A percentile compares a stretch with the other conserved stretches of the same genome.
Evolutionary conservation across 352 stramenopile genomes (phyloP).

Genomic region (Blastocystis sp.): DNA sequence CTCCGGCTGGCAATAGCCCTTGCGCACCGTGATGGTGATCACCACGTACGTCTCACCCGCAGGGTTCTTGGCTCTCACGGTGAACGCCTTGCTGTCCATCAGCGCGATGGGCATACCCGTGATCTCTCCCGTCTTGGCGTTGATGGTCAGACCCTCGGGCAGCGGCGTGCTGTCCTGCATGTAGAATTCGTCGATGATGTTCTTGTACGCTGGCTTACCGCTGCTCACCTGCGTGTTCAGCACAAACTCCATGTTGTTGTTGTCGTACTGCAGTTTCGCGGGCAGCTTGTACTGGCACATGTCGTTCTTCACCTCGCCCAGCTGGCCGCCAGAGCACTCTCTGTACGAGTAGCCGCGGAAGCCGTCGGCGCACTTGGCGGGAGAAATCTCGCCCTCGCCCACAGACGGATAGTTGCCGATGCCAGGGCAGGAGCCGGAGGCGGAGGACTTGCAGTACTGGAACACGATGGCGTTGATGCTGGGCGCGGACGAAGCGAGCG

Average conservation of each 20-base stretch:
- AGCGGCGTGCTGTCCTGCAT: constrained; percentile 1
- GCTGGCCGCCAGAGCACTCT: background rate
- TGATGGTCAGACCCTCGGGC: background rate
- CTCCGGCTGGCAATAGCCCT: background rate
- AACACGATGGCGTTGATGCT: background rate
- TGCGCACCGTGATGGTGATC: background rate
- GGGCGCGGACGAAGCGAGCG: background rate
- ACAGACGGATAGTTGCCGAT: constrained; percentile 47
- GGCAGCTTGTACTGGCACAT: constrained; percentile 22
- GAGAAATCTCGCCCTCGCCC: constrained; percentile 30
- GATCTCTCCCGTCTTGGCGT: background rate
- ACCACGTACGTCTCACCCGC: background rate
- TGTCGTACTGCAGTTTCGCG: background rate
- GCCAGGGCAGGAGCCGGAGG: background rate
- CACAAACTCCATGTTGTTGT: background rate
- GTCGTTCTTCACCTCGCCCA: constrained; percentile 38
- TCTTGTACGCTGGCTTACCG: background rate
- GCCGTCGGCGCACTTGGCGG: background rate
- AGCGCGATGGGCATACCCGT: background rate
- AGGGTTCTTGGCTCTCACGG: background rate
- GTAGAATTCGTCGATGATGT: constrained; percentile 27
- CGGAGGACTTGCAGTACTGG: background rate
- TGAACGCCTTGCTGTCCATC: background rate
- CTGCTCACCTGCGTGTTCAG: background rate
- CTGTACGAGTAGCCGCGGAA: constrained; percentile 45